Evolutionary conservation across 306 rosid genomes (phyloP).

Genomic region (Begonia masoniana): DNA sequence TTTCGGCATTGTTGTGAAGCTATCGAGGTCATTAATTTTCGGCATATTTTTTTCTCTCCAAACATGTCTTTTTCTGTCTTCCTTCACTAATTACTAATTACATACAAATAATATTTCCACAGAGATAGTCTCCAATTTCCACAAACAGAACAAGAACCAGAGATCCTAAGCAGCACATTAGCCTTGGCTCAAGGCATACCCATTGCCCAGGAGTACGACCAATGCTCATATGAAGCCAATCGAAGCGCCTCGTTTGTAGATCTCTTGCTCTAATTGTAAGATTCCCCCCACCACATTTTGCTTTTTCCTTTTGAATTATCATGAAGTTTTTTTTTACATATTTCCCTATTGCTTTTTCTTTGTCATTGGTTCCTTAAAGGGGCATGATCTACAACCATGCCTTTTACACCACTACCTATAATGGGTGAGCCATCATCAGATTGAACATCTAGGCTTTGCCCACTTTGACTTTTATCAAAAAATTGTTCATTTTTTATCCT

Average conservation of each 20-base stretch:
- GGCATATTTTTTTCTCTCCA: no score
- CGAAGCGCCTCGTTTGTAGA: slow-evolving; percentile 59
- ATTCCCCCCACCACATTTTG: no score
- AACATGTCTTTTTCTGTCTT: not conserved
- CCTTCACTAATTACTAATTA: not conserved
- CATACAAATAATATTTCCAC: no score
- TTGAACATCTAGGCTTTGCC: not conserved
- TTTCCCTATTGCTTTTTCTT: no score
- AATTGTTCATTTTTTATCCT: no score
- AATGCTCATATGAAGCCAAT: slow-evolving; percentile 44
- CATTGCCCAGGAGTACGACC: slow-evolving; percentile 16
- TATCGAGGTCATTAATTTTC: no score
- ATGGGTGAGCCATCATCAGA: not conserved
- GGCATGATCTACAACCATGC: no score
- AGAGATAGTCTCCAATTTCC: slow-evolving; percentile 48
- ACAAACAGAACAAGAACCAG: slow-evolving; percentile 29
- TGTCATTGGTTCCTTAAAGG: not conserved
- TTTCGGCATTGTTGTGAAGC: no score
- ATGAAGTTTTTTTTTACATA: no score
- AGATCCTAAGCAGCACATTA: slow-evolving; percentile 11
- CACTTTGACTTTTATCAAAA: not conserved
- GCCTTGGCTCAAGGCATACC: slow-evolving; percentile 15
- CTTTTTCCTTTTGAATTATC: no score
- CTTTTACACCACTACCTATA: no score
- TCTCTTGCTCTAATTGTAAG: slow-evolving; percentile 76